Percentiles rank a stretch among this genome's conserved stretches.
These are phyloP conservation scores for Dothistroma pini DNA, from an alignment of 2,329 filamentous ascomycete species.

Conservation along the genomic window DNA sequence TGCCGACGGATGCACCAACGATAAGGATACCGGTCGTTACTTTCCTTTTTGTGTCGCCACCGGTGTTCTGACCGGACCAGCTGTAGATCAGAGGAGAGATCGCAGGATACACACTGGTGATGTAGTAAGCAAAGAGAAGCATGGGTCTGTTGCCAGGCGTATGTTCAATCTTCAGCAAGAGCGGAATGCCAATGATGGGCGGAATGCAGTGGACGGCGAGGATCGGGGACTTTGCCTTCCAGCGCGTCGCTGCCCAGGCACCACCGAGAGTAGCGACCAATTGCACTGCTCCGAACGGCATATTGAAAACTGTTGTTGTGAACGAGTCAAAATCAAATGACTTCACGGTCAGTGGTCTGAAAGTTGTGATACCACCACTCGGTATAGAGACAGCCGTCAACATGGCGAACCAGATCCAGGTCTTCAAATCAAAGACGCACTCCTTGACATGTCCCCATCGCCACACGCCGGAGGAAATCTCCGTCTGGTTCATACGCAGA, in stretches of 20 bases:
- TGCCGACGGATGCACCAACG: slow-evolving; percentile 62
- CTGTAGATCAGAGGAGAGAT: slow-evolving; percentile 60
- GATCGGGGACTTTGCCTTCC: slow-evolving; percentile 55
- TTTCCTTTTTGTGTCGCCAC: slow-evolving; percentile 67
- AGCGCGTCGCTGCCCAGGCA: slow-evolving; percentile 53
- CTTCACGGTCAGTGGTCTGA: slow-evolving; percentile 57
- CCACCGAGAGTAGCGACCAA: slow-evolving; percentile 57
- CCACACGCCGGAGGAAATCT: slow-evolving; percentile 44
- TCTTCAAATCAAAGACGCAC: slow-evolving; percentile 55
- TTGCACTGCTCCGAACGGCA: slow-evolving; percentile 59
- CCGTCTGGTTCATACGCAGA: slow-evolving; percentile 42
- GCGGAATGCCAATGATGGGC: slow-evolving; percentile 54
- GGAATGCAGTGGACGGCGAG: slow-evolving; percentile 54
- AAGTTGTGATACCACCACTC: slow-evolving; percentile 57
- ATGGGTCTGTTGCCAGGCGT: slow-evolving; percentile 46
- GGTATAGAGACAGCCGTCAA: slow-evolving; percentile 53
- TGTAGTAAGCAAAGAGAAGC: slow-evolving; percentile 56
- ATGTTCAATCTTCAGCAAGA: slow-evolving; percentile 51
- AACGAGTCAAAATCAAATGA: slow-evolving; percentile 57
- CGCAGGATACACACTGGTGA: slow-evolving; percentile 59
- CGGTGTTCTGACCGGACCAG: slow-evolving; percentile 61
- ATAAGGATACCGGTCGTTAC: slow-evolving; percentile 62
- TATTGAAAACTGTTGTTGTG: slow-evolving; percentile 57
- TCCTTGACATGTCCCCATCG: slow-evolving; percentile 55
- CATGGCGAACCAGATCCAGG: slow-evolving; percentile 50